Percentiles rank a stretch among this genome's conserved stretches.
Evolutionary conservation across 2,329 filamentous ascomycete species (phyloP).

Genomic region (Sporothrix euskadiensis): DNA sequence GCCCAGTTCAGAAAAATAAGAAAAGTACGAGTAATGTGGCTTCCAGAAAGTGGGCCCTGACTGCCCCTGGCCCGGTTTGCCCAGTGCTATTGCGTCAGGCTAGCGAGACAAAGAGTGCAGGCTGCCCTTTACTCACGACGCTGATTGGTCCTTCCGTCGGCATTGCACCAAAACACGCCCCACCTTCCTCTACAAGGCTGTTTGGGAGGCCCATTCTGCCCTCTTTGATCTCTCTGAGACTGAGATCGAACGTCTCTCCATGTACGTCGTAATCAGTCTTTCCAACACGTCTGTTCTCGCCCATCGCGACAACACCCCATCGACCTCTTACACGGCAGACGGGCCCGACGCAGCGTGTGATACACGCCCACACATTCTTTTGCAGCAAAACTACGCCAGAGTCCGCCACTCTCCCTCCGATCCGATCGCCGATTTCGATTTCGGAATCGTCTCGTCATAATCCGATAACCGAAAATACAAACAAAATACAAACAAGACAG

Average conservation of each 20-base stretch:
- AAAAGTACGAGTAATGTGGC: background rate
- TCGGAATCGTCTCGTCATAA: background rate
- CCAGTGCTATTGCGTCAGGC: constrained; percentile 1
- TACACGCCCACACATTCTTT: background rate
- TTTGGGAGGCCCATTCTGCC: constrained; percentile 8
- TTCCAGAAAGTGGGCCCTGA: background rate
- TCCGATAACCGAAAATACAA: background rate
- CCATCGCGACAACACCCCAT: background rate
- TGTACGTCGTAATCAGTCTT: background rate
- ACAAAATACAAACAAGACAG: background rate
- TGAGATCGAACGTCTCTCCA: background rate
- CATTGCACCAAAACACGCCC: background rate
- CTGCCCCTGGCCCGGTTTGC: background rate
- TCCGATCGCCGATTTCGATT: no score
- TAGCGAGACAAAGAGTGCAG: background rate
- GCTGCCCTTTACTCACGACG: constrained; percentile 16
- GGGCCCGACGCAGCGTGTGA: background rate
- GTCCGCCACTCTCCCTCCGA: background rate
- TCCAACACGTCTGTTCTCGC: background rate
- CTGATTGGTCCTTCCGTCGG: constrained; percentile 17
- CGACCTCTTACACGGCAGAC: constrained; percentile 1
- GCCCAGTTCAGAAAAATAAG: background rate
- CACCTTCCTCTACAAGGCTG: constrained; percentile 1
- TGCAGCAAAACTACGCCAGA: background rate
- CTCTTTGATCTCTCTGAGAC: background rate